Conservation (phyloP, 768 basidiomycete species). For the Podaxis sp. region DNA sequence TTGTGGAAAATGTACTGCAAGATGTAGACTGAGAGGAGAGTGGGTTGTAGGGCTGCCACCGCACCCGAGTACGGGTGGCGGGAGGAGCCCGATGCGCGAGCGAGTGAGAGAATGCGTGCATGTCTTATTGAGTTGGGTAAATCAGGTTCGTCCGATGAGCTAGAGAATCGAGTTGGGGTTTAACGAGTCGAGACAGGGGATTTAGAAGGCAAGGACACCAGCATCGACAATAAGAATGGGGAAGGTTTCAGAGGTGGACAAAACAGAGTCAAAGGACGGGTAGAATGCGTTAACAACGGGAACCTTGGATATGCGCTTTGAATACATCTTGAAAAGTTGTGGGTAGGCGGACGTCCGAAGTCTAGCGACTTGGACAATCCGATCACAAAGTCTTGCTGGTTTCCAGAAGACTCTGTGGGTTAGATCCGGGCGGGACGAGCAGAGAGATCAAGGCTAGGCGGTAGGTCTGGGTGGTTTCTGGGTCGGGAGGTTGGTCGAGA, state of each 20-base stretch:
- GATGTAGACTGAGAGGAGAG: constrained; percentile 40
- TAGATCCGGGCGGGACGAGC: constrained; percentile 7
- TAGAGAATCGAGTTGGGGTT: constrained; percentile 27
- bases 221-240: constrained; percentile 32
- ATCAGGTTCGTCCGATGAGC: constrained; percentile 25
- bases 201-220: constrained; percentile 34
- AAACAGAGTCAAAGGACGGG: constrained; percentile 14
- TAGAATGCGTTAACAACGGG: constrained; percentile 24
- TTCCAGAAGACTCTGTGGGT: constrained; percentile 26
- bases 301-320: constrained; percentile 15
- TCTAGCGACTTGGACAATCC: constrained; percentile 45
- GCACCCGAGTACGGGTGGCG: constrained; percentile 63
- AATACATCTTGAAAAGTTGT: constrained; percentile 41
- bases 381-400: constrained; percentile 38
- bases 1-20: constrained; percentile 30
- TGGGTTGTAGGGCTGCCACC: constrained; percentile 80
- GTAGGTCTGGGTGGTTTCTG: background rate
- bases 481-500: constrained; percentile 10
- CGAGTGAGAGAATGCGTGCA: constrained; percentile 46
- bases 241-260: constrained; percentile 19
- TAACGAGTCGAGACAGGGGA: constrained; percentile 19
- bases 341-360: constrained; percentile 37
- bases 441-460: background rate
- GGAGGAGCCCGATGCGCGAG: constrained; percentile 74
- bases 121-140: constrained; percentile 32